Evolutionary conservation across 495 filamentous ascomycete species (phyloP).

Genomic region (Neurospora sp.): DNA sequence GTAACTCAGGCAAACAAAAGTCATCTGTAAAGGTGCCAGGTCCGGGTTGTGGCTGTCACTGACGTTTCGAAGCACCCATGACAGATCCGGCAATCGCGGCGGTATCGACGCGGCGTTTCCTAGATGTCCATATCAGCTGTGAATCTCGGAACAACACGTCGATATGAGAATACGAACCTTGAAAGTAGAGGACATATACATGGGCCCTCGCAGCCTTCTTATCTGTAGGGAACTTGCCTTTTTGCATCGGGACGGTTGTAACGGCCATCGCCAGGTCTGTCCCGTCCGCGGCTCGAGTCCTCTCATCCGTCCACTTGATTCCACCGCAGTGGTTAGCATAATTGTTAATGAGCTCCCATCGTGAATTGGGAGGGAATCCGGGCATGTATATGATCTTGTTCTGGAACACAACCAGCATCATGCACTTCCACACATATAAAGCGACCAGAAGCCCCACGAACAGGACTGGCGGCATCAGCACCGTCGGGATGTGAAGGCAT

Average conservation of each 20-base stretch:
- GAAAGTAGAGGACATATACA: slow-evolving; percentile 49
- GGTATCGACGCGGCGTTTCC: slow-evolving; percentile 61
- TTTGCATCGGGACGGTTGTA: slow-evolving; percentile 25
- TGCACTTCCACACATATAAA: slow-evolving; percentile 71
- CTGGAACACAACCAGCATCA: slow-evolving; percentile 72
- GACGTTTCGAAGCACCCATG: slow-evolving; percentile 39
- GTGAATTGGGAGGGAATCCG: slow-evolving; percentile 51
- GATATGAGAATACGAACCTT: slow-evolving; percentile 30
- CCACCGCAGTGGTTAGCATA: slow-evolving; percentile 48
- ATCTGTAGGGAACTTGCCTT: neutral
- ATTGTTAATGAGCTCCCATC: slow-evolving; percentile 49
- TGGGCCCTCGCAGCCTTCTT: slow-evolving; percentile 5
- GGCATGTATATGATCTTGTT: slow-evolving; percentile 83
- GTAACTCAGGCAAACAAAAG: slow-evolving; percentile 58
- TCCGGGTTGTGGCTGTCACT: slow-evolving; percentile 19
- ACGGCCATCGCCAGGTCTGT: slow-evolving; percentile 50
- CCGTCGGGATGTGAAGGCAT: slow-evolving; percentile 38
- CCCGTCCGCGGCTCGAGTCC: slow-evolving; percentile 45
- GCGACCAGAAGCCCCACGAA: slow-evolving; percentile 56
- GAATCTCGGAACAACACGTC: neutral
- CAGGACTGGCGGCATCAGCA: slow-evolving; percentile 53
- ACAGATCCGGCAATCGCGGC: slow-evolving; percentile 58
- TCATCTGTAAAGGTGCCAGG: slow-evolving; percentile 29
- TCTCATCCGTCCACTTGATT: slow-evolving; percentile 53
- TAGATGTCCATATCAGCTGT: slow-evolving; percentile 24